Percentiles rank a stretch among this genome's conserved stretches.
Evolutionary conservation across 768 basidiomycete genomes (phyloP).

Genomic region (Naganishia antarctica): DNA sequence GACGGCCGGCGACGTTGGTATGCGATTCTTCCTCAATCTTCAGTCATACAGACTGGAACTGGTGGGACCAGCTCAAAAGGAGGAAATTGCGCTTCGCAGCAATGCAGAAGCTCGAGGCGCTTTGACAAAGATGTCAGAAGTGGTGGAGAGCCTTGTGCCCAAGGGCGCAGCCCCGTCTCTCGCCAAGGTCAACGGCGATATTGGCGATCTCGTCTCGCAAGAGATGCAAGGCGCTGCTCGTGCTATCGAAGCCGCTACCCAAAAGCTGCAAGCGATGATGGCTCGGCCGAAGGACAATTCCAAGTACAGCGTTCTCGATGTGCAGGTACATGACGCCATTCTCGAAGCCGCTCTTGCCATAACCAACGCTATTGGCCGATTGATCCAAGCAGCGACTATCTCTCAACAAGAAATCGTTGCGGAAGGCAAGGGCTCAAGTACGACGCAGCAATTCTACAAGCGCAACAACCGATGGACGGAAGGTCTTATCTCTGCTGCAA

Average conservation of each 20-base stretch:
- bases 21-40: conserved; percentile 89
- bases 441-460: conserved; percentile 97
- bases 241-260: conserved; percentile 89
- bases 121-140: conserved; percentile 76
- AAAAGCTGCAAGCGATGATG: conserved; percentile 85
- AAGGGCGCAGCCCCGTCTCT: conserved; percentile 65
- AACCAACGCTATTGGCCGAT: conserved; percentile 85
- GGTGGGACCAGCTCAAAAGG: conserved; percentile 63
- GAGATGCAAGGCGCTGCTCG: conserved; percentile 91
- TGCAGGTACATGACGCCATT: conserved; percentile 98
- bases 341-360: conserved; percentile 88
- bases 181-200: conserved; percentile 77
- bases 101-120: conserved; percentile 79
- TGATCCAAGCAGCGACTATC: conserved; percentile 93
- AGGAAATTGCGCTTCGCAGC: conserved; percentile 81
- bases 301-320: conserved; percentile 83
- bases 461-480: conserved; percentile 99
- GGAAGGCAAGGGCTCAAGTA: conserved; percentile 86
- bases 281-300: conserved; percentile 77
- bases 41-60: conserved; percentile 92
- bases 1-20: conserved; percentile 75
- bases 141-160: conserved; percentile 77
- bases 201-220: conserved; percentile 90
- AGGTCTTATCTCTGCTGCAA: conserved; percentile 95
- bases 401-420: conserved; percentile 97